Base-by-base conservation (phyloP, 495 filamentous ascomycete genomes). In the Talaromyces ruber region DNA sequence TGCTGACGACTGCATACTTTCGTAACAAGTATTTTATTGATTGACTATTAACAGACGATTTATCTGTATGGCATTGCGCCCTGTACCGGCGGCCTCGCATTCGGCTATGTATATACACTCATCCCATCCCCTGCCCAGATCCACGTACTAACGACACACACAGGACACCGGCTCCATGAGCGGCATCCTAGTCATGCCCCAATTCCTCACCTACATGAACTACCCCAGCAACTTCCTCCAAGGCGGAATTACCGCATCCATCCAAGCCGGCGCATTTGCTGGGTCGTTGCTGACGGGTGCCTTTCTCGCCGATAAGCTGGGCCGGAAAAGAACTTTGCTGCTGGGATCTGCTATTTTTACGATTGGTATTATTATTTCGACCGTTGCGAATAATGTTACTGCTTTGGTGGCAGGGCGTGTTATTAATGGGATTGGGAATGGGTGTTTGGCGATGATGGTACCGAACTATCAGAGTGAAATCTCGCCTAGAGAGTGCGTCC, bases 61-160 rank as follows among this genome's bases (percentile, higher is more conserved):
- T 72, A 72, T 59, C 52, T 72, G 21, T 72, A 72, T 47, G 70
- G 70, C 58, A 63, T 72, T 45, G 70, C 70, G 53, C 70, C 70
- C 26, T 71, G 68, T 51, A 66, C 65, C 0, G 68, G 70, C n/a
- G 70, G 70, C 14, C 55, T 71, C 4, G 70, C 69, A 7, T 72
- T 71, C 59, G 70, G 70, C 21, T 72, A 72, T 65, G 70, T 71
- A 60, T 58, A 67, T 60, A 29, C 34, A 37, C 34, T 51, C 45
- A 2, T 8, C 21, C 4, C 8, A 3, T 16, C n/a, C 55, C 6
- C 16, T 2, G 34, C 12, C 12, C 4, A 28, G 6, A 32, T 3
- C 28, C 55, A 5, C 39, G 3, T 8, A 11, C 11, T 25, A 50
- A 32, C 55, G 26, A 29, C 26, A 28, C n/a, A n/a, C n/a, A 22